phyloP scores from a whole-genome alignment of 2,329 filamentous ascomycete genomes.

The Neodidymelliopsis sp. region DNA sequence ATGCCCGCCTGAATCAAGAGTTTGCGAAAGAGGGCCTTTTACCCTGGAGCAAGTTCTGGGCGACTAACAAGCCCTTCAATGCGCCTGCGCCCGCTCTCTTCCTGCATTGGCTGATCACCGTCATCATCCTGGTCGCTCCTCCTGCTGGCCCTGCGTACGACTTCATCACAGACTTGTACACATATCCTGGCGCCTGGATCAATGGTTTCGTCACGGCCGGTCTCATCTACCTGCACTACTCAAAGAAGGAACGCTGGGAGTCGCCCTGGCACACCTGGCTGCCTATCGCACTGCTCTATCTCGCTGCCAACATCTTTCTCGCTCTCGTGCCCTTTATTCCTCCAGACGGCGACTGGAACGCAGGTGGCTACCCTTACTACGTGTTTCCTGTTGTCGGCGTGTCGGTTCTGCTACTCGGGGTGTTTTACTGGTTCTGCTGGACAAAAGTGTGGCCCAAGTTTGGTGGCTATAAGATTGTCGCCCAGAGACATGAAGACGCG shows the following conservation, averaged over 20 bases:
- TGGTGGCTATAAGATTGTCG: constrained; percentile 43
- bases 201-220: constrained; percentile 47
- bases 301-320: constrained; percentile 53
- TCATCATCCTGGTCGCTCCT: constrained; percentile 70
- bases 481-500: constrained; percentile 37
- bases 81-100: constrained; percentile 63
- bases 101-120: constrained; percentile 70
- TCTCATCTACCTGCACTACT: constrained; percentile 47
- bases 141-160: constrained; percentile 74
- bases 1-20: constrained; percentile 68
- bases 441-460: constrained; percentile 34
- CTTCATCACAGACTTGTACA: constrained; percentile 66
- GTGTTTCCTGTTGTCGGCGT: constrained; percentile 55
- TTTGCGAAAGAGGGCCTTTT: constrained; percentile 74
- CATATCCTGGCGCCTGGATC: constrained; percentile 49
- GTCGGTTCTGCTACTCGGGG: constrained; percentile 48
- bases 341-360: constrained; percentile 52
- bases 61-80: constrained; percentile 72
- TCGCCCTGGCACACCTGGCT: constrained; percentile 51
- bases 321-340: constrained; percentile 53
- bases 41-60: constrained; percentile 72
- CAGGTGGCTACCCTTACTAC: constrained; percentile 54
- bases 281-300: constrained; percentile 47
- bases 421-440: constrained; percentile 45
- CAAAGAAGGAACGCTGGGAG: constrained; percentile 43